These are phyloP conservation scores for Parafenestella ontariensis DNA, from an alignment of 2,329 filamentous ascomycete species.

Conservation along the genomic window DNA sequence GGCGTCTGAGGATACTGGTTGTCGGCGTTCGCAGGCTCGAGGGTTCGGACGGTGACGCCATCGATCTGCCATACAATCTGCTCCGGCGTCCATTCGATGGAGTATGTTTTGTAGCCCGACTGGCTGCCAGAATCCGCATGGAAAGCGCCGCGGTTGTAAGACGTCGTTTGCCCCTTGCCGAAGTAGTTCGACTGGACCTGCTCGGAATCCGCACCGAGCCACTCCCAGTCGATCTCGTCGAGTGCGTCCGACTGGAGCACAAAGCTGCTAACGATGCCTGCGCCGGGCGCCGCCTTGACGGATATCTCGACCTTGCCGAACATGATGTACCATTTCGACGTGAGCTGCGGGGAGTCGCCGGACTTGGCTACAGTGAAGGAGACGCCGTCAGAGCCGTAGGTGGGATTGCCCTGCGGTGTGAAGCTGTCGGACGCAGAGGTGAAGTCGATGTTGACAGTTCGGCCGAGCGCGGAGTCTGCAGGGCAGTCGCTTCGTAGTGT, in stretches of 20 bases:
- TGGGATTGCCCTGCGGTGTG: conserved; percentile 70
- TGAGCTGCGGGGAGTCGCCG: conserved; percentile 85
- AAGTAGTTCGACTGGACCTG: conserved; percentile 98
- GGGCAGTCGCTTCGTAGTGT: conserved; percentile 67
- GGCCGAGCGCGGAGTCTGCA: conserved; percentile 79
- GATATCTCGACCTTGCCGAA: conserved; percentile 89
- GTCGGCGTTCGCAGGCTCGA: conserved; percentile 73
- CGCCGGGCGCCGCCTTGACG: conserved; percentile 85
- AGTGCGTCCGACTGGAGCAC: conserved; percentile 90
- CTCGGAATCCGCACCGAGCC: conserved; percentile 77
- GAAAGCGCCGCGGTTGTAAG: conserved; percentile 88
- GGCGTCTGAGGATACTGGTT: conserved; percentile 91
- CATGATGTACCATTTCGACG: conserved; percentile 98
- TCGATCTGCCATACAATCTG: conserved; percentile 89
- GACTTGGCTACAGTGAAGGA: conserved; percentile 78
- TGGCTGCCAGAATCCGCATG: conserved; percentile 75
- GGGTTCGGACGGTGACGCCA: conserved; percentile 76
- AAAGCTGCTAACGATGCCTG: conserved; percentile 90
- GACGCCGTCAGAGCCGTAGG: conserved; percentile 78
- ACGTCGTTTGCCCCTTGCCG: conserved; percentile 83
- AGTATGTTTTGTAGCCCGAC: conserved; percentile 80
- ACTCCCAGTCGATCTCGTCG: conserved; percentile 98
- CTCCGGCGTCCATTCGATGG: conserved; percentile 86
- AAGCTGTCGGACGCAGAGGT: conserved; percentile 79
- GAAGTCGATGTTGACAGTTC: conserved; percentile 85